Evolutionary conservation across 2,329 filamentous ascomycete species (phyloP).

Genomic region (Exutisphaerella laricina): DNA sequence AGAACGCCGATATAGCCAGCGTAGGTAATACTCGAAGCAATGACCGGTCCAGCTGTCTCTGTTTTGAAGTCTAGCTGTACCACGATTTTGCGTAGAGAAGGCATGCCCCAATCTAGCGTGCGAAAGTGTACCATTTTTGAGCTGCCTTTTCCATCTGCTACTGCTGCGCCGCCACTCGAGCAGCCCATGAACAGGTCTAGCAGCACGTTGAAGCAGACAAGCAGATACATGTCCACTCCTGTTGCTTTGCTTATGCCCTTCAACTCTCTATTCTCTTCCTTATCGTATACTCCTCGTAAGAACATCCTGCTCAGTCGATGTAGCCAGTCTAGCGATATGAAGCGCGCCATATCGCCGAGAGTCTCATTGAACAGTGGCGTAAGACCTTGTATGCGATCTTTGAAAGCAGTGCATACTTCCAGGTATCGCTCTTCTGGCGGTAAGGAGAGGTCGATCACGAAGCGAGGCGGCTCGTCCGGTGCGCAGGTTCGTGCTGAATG

Average conservation of each 20-base stretch:
- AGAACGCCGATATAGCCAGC: slow-evolving; percentile 49
- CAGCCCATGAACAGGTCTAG: slow-evolving; percentile 61
- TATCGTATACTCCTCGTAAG: slow-evolving; percentile 47
- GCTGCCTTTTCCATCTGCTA: slow-evolving; percentile 22
- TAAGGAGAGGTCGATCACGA: slow-evolving; percentile 50
- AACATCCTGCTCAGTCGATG: slow-evolving; percentile 40
- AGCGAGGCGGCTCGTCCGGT: slow-evolving; percentile 22
- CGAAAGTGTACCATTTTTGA: slow-evolving; percentile 50
- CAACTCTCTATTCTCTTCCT: slow-evolving; percentile 58
- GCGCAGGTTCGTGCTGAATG: not conserved
- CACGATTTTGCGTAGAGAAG: slow-evolving; percentile 38
- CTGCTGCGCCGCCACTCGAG: slow-evolving; percentile 50
- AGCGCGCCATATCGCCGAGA: slow-evolving; percentile 33
- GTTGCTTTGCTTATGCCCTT: slow-evolving; percentile 49
- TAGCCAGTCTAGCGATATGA: slow-evolving; percentile 29
- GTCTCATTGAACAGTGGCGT: slow-evolving; percentile 49
- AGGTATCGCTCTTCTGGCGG: slow-evolving; percentile 50
- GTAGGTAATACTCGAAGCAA: slow-evolving; percentile 48
- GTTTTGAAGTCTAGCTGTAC: slow-evolving; percentile 39
- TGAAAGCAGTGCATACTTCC: slow-evolving; percentile 44
- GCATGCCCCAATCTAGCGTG: slow-evolving; percentile 47
- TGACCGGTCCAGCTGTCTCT: slow-evolving; percentile 32
- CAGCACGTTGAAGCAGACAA: slow-evolving; percentile 58
- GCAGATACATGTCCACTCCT: slow-evolving; percentile 52
- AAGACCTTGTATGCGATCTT: slow-evolving; percentile 41